Conservation (phyloP, 2,329 filamentous ascomycete species). For the Trichophyton simii region DNA sequence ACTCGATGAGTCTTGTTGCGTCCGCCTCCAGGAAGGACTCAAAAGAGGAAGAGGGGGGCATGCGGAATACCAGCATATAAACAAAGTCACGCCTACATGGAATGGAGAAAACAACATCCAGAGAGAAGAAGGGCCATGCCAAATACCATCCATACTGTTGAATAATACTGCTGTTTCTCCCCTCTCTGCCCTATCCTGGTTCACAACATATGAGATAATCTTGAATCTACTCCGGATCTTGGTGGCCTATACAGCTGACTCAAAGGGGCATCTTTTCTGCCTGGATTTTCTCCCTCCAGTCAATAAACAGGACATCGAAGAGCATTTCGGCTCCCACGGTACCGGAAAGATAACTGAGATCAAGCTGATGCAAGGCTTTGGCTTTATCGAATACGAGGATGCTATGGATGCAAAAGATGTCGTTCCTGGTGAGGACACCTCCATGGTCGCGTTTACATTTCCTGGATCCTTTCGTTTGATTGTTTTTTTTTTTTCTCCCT, state of each 20-base stretch:
- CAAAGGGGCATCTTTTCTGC: slow-evolving; percentile 19
- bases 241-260: slow-evolving; percentile 22
- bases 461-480: not conserved
- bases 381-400: slow-evolving; percentile 99
- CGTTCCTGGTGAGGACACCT: slow-evolving; percentile 65
- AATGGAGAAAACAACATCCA: not conserved
- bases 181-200: slow-evolving; percentile 1
- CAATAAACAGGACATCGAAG: slow-evolving; percentile 93
- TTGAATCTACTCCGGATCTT: slow-evolving; percentile 15
- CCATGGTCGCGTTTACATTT: slow-evolving; percentile 5
- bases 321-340: slow-evolving; percentile 89
- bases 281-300: slow-evolving; percentile 45
- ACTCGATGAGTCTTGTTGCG: not conserved
- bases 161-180: not conserved
- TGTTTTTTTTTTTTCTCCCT: not conserved
- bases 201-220: not conserved
- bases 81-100: not conserved
- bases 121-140: not conserved
- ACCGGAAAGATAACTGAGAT: slow-evolving; percentile 97
- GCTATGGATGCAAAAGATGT: slow-evolving; percentile 96
- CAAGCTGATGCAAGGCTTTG: slow-evolving; percentile 99
- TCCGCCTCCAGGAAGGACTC: not conserved
- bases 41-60: not conserved
- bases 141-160: not conserved
- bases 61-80: not conserved